phyloP scores from a whole-genome alignment of 495 filamentous ascomycete species.

The Penicillium atrosanguineum region DNA sequence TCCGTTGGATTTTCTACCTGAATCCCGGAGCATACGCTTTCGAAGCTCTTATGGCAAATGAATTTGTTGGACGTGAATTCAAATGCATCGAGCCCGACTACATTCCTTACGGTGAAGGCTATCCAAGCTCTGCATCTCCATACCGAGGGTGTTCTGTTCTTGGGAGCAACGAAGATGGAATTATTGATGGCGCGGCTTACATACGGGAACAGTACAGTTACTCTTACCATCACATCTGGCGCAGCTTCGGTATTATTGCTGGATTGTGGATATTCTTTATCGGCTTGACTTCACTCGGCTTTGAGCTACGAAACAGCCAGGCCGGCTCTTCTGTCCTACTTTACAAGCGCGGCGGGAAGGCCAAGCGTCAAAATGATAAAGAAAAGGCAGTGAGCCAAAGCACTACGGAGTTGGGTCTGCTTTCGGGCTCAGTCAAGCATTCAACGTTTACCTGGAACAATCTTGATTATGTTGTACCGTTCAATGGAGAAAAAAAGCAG shows the following conservation, averaged over 20 bases:
- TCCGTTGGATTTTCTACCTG: constrained; percentile 86
- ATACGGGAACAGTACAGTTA: constrained; percentile 65
- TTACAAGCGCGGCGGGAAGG: constrained; percentile 55
- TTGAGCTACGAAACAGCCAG: constrained; percentile 61
- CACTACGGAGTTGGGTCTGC: constrained; percentile 15
- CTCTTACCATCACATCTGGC: constrained; percentile 61
- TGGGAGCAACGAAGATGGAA: constrained; percentile 56
- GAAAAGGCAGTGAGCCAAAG: constrained; percentile 15
- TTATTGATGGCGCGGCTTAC: constrained; percentile 61
- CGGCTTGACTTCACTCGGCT: constrained; percentile 60
- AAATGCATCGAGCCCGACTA: constrained; percentile 68
- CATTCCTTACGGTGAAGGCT: constrained; percentile 60
- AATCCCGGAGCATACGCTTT: constrained; percentile 86
- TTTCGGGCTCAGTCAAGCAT: constrained; percentile 26
- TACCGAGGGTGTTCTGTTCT: constrained; percentile 71
- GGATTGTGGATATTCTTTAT: constrained; percentile 74
- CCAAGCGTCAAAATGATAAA: constrained; percentile 25
- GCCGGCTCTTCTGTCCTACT: constrained; percentile 61
- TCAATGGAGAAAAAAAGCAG: constrained; percentile 46
- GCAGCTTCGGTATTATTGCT: constrained; percentile 78
- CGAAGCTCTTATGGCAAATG: constrained; percentile 87
- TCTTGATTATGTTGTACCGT: constrained; percentile 68
- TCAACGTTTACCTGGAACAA: constrained; percentile 54
- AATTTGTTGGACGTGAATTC: constrained; percentile 76
- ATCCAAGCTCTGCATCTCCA: constrained; percentile 55